A percentile compares a stretch with the other conserved stretches of the same genome.
Conservation (phyloP, 2,329 filamentous ascomycete genomes). For the Penicillium sp. region DNA sequence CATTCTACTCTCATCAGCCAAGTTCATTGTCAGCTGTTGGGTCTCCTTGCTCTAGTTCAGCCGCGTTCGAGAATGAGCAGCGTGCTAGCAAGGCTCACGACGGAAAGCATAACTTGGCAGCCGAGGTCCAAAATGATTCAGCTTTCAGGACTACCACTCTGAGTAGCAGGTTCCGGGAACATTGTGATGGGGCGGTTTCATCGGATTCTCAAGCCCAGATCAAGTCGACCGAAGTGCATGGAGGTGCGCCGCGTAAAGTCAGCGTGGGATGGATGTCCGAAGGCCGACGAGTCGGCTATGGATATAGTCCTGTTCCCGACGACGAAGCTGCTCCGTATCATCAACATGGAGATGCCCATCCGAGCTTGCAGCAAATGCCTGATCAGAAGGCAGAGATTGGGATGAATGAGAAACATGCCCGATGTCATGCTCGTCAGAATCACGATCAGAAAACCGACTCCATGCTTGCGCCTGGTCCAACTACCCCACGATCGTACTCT, state of each 20-base stretch:
- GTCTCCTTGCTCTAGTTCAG: slow-evolving; percentile 3
- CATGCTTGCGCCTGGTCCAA: neutral
- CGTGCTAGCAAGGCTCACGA: neutral
- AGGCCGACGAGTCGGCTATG: slow-evolving; percentile 44
- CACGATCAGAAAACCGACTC: neutral
- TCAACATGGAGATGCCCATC: neutral
- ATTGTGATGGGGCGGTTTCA: slow-evolving; percentile 26
- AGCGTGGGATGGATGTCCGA: slow-evolving; percentile 48
- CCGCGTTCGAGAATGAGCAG: neutral
- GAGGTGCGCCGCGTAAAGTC: slow-evolving; percentile 33
- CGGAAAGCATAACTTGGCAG: slow-evolving; percentile 5
- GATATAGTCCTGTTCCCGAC: slow-evolving; percentile 38
- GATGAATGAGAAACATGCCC: neutral
- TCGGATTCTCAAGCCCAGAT: neutral
- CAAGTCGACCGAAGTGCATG: slow-evolving; percentile 4
- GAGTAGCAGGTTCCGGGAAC: slow-evolving; percentile 38
- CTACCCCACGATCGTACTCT: neutral
- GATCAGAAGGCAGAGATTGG: neutral
- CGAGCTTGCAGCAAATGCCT: neutral
- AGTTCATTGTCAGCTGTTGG: slow-evolving; percentile 15
- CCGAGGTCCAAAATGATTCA: neutral
- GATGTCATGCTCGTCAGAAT: neutral
- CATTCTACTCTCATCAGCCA: slow-evolving; percentile 31
- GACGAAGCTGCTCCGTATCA: slow-evolving; percentile 19
- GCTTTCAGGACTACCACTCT: slow-evolving; percentile 9